These are phyloP conservation scores for Pholiota microspora DNA, from an alignment of 768 basidiomycete species.

Conservation along the genomic window DNA sequence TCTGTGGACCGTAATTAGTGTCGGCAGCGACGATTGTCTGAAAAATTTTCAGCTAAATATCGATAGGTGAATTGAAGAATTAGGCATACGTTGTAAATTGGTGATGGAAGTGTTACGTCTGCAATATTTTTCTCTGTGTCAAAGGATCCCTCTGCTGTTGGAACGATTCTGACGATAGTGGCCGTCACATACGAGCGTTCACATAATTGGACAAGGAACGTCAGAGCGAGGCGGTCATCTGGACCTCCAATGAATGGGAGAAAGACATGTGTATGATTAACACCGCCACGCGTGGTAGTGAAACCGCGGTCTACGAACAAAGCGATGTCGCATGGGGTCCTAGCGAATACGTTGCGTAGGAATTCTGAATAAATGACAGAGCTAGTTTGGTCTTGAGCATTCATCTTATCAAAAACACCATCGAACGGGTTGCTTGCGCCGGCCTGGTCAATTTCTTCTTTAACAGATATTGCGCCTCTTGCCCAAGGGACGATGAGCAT, in stretches of 20 bases:
- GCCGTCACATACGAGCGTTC: slow-evolving; percentile 60
- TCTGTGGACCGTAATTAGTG: slow-evolving; percentile 67
- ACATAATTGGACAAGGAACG: slow-evolving; percentile 79
- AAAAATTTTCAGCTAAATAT: background rate
- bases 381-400: slow-evolving; percentile 47
- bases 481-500: slow-evolving; percentile 88
- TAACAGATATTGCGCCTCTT: slow-evolving; percentile 34
- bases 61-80: background rate
- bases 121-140: slow-evolving; percentile 21
- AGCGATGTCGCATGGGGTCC: slow-evolving; percentile 73
- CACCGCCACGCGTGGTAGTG: slow-evolving; percentile 22
- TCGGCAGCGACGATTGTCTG: slow-evolving; percentile 54
- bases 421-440: slow-evolving; percentile 68
- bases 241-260: slow-evolving; percentile 93
- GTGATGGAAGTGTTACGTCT: slow-evolving; percentile 11
- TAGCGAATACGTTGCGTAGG: slow-evolving; percentile 77
- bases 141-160: slow-evolving; percentile 28
- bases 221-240: slow-evolving; percentile 85
- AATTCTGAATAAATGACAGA: slow-evolving; percentile 76
- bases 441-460: slow-evolving; percentile 20
- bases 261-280: slow-evolving; percentile 61
- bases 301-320: slow-evolving; percentile 81
- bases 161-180: slow-evolving; percentile 66
- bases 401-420: slow-evolving; percentile 61
- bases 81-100: slow-evolving; percentile 30